Evolutionary conservation across 2,329 filamentous ascomycete species (phyloP).

Genomic region (Penicillium sp.): DNA sequence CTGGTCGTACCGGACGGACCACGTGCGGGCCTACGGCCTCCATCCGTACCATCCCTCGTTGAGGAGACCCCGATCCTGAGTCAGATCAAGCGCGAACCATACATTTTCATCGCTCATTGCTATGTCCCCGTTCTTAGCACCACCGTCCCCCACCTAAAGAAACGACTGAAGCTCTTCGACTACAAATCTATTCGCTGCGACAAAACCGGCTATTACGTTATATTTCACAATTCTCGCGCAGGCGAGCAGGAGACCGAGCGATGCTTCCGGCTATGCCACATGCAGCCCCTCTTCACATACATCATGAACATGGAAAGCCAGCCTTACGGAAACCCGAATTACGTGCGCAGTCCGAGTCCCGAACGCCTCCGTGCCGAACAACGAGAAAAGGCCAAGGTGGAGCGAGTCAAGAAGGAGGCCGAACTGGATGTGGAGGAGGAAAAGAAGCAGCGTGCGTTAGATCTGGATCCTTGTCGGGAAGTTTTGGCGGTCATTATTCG

Average conservation of each 20-base stretch:
- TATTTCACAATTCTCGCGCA: constrained; percentile 77
- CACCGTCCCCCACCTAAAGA: constrained; percentile 87
- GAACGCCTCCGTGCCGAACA: constrained; percentile 48
- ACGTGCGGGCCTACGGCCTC: constrained; percentile 39
- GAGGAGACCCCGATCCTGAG: constrained; percentile 68
- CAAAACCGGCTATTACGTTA: constrained; percentile 82
- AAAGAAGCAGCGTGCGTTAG: constrained; percentile 80
- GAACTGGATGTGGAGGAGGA: constrained; percentile 86
- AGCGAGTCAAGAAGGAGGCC: constrained; percentile 69
- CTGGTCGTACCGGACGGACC: constrained; percentile 41
- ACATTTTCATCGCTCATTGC: constrained; percentile 84
- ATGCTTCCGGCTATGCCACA: constrained; percentile 77
- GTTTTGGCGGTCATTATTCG: constrained; percentile 76
- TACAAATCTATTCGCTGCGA: constrained; percentile 84
- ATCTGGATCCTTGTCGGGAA: constrained; percentile 86
- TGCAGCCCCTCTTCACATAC: constrained; percentile 87
- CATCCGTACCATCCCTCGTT: constrained; percentile 53
- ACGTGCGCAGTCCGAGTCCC: constrained; percentile 54
- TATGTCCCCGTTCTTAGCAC: constrained; percentile 84
- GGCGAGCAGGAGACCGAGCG: constrained; percentile 80
- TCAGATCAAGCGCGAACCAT: constrained; percentile 76
- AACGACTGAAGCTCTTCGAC: constrained; percentile 78
- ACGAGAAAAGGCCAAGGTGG: constrained; percentile 66
- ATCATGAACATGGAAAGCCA: constrained; percentile 88
- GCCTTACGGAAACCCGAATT: constrained; percentile 65